phyloP scores from a whole-genome alignment of 768 basidiomycete species.

The Dacryopinax primogenitus region DNA sequence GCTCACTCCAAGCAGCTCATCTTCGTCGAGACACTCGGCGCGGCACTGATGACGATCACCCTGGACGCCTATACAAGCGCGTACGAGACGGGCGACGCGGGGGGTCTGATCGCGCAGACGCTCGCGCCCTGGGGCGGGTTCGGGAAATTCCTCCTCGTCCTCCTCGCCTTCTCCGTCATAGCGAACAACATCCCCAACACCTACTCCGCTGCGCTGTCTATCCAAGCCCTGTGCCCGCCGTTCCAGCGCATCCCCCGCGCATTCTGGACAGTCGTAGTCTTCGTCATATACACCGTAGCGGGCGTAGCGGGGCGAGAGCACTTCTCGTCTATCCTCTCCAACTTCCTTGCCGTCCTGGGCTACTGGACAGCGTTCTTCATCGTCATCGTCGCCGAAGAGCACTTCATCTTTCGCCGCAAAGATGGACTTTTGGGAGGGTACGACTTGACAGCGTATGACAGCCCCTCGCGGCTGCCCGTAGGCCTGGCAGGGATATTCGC shows the following conservation, averaged over 20 bases:
- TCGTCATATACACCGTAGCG: slow-evolving; percentile 31
- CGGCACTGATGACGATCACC: slow-evolving; percentile 34
- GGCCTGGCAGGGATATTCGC: slow-evolving; percentile 40
- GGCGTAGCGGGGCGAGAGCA: slow-evolving; percentile 36
- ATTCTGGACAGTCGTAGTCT: slow-evolving; percentile 35
- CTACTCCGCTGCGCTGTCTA: slow-evolving; percentile 38
- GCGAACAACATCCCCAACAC: slow-evolving; percentile 33
- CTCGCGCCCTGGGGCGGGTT: slow-evolving; percentile 35
- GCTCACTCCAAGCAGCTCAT: slow-evolving; percentile 6
- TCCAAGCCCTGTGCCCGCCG: slow-evolving; percentile 34
- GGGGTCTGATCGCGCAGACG: slow-evolving; percentile 35
- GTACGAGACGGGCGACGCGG: slow-evolving; percentile 32
- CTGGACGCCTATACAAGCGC: slow-evolving; percentile 32
- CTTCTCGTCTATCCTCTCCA: slow-evolving; percentile 32
- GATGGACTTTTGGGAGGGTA: slow-evolving; percentile 38
- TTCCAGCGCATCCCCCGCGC: slow-evolving; percentile 37
- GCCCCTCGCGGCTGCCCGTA: slow-evolving; percentile 33
- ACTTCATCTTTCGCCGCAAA: slow-evolving; percentile 33
- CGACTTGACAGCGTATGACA: slow-evolving; percentile 39
- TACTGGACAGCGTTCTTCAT: slow-evolving; percentile 41
- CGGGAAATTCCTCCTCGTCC: slow-evolving; percentile 33
- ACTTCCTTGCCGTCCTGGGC: slow-evolving; percentile 34
- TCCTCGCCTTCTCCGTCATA: slow-evolving; percentile 35
- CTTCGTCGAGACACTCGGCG: slow-evolving; percentile 27
- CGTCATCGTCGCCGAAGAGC: slow-evolving; percentile 36